phyloP scores from a whole-genome alignment of 2,329 filamentous ascomycete genomes.

The Ascochyta koolunga region DNA sequence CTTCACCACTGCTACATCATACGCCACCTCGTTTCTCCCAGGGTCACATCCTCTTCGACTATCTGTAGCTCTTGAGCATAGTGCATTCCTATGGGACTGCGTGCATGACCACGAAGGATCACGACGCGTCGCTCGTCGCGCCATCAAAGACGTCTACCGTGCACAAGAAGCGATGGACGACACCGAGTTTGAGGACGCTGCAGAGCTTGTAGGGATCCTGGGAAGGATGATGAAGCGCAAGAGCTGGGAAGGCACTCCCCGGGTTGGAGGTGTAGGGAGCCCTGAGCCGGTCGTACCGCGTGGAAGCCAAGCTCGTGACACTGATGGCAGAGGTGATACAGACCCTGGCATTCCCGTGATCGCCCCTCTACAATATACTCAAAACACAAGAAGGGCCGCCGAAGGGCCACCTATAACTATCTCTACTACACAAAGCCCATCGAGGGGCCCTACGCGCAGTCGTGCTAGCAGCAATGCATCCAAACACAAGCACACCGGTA shows the following conservation, averaged over 20 bases:
- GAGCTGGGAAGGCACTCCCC: constrained; percentile 47
- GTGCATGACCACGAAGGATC: constrained; percentile 80
- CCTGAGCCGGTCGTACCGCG: constrained; percentile 35
- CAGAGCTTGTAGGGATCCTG: constrained; percentile 82
- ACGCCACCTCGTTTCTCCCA: constrained; percentile 78
- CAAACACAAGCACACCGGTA: constrained; percentile 28
- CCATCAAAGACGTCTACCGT: constrained; percentile 89
- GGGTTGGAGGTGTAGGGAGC: constrained; percentile 38
- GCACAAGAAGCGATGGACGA: constrained; percentile 93
- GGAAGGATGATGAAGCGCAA: constrained; percentile 84
- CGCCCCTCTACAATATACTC: constrained; percentile 30
- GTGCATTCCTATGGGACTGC: constrained; percentile 93
- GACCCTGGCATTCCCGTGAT: constrained; percentile 15
- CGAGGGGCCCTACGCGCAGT: constrained; percentile 31
- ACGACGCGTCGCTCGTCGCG: constrained; percentile 76
- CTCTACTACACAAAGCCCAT: constrained; percentile 25
- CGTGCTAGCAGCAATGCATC: constrained; percentile 36
- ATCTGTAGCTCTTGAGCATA: constrained; percentile 89
- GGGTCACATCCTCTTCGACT: constrained; percentile 89
- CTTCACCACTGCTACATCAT: constrained; percentile 76
- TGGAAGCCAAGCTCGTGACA: constrained; percentile 14
- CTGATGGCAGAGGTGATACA: constrained; percentile 13
- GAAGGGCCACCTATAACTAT: constrained; percentile 34
- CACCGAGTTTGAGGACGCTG: constrained; percentile 91
- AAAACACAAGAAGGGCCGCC: constrained; percentile 30